phyloP scores from a whole-genome alignment of 495 filamentous ascomycete genomes.

The Opeltia flavorubescens region DNA sequence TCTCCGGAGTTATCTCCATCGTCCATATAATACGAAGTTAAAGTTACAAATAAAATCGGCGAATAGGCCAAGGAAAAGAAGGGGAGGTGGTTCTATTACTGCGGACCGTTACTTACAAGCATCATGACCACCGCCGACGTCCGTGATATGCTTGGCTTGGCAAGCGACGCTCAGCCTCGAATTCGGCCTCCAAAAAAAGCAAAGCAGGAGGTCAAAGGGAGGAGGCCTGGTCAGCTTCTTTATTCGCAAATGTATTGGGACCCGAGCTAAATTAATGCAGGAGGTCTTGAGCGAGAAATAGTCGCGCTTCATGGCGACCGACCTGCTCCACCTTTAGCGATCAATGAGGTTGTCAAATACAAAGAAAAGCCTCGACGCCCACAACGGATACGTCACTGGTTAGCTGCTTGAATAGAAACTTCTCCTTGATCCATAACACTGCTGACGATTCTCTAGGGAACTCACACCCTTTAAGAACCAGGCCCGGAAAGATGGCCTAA shows the following conservation, averaged over 20 bases:
- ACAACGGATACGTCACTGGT: constrained; percentile 45
- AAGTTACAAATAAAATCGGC: too few relatives aligned
- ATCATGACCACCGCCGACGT: constrained; percentile 69
- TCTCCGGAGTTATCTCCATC: too few relatives aligned
- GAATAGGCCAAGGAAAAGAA: too few relatives aligned
- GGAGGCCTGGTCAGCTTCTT: constrained; percentile 50
- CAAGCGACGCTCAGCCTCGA: constrained; percentile 45
- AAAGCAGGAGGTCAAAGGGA: constrained; percentile 47
- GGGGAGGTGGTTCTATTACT: too few relatives aligned
- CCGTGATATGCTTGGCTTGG: constrained; percentile 69
- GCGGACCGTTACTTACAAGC: neutral
- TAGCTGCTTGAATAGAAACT: constrained; percentile 2
- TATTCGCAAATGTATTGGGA: constrained; percentile 27
- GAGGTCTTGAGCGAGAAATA: constrained; percentile 57
- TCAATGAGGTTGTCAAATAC: constrained; percentile 48
- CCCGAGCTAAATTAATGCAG: constrained; percentile 40
- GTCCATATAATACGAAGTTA: too few relatives aligned
- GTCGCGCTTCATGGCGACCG: constrained; percentile 52
- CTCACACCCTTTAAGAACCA: constrained; percentile 44
- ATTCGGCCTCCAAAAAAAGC: constrained; percentile 58
- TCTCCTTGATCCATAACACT: neutral
- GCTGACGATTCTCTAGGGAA: constrained; percentile 23
- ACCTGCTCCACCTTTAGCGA: constrained; percentile 48
- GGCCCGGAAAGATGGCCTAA: constrained; percentile 40
- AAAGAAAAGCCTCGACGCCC: constrained; percentile 47